A percentile compares a stretch with the other conserved stretches of the same genome.
phyloP scores from a whole-genome alignment of 805 yeast species.

The Kuraishia capsulata region DNA sequence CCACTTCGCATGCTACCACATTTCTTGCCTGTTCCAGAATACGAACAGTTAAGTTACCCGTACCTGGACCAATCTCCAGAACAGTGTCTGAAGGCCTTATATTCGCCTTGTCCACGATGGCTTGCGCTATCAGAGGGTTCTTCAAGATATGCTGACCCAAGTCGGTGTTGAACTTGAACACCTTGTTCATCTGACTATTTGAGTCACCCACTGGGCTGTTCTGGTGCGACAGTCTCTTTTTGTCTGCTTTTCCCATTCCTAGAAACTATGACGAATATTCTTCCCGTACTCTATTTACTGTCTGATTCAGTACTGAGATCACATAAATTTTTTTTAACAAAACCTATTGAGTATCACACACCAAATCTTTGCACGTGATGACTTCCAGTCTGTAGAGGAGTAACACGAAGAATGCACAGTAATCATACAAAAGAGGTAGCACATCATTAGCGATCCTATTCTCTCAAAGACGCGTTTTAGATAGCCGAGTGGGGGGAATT shows the following conservation, averaged over 20 bases:
- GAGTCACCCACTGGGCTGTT: slow-evolving; percentile 56
- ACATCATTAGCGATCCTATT: too few relatives aligned
- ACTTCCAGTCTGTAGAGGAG: too few relatives aligned
- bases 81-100: slow-evolving; percentile 90
- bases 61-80: slow-evolving; percentile 97
- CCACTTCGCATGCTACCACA: slow-evolving; percentile 97
- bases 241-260: slow-evolving; percentile 61
- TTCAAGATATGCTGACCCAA: slow-evolving; percentile 95
- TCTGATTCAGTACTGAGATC: too few relatives aligned
- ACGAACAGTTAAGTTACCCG: slow-evolving; percentile 92
- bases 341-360: not conserved
- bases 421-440: too few relatives aligned
- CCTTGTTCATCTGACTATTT: slow-evolving; percentile 65
- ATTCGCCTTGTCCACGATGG: slow-evolving; percentile 93
- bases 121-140: slow-evolving; percentile 95
- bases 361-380: not conserved
- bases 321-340: slow-evolving; percentile 4
- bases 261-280: too few relatives aligned
- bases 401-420: too few relatives aligned
- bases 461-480: too few relatives aligned
- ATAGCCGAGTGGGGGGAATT: too few relatives aligned
- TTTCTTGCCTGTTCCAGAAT: slow-evolving; percentile 87
- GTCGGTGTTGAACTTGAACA: slow-evolving; percentile 94
- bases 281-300: too few relatives aligned
- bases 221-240: slow-evolving; percentile 49